Evolutionary conservation across 2,329 filamentous ascomycete genomes (phyloP), one percentile per base, ranked within the genome.

Genomic region (Rhexocercosporidium sp.): DNA sequence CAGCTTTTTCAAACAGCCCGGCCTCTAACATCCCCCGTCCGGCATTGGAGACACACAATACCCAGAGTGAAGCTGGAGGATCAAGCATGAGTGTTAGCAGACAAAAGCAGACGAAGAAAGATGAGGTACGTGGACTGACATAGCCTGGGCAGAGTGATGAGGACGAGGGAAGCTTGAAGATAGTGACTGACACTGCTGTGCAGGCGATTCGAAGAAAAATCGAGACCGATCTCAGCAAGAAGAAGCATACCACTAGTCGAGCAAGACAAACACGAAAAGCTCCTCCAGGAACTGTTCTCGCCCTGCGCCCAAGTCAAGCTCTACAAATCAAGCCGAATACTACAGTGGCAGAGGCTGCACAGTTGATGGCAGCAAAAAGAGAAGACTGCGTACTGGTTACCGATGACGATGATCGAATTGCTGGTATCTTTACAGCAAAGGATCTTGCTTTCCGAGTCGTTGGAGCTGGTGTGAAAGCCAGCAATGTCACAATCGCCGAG

Each of bases 401-500:
- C 49, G 96, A 99, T 79, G 95, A 98, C 72, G 94, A 99, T 80
- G 96, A 99, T 77, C 89, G 96, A 56, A 99, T 99, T 81, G 93
- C 96, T 53, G 96, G 96, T 82, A 99, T 99, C 79, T 99, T 99
- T 80, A 99, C 96, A 0, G 96, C 96, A 73, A 99, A 99, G 84
- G 96, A 99, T 84, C 85, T 99, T 78, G 96, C 96, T 20, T 99
- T 98, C 84, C 90, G 96, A 66, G 96, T 99, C 12, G 95, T 99
- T 29, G 96, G 95, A 65, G 89, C 90, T 65, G 96, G 96, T 31
- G 86, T 94, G 76, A 97, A 97, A 83, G 92, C 96, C 37, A 91
- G 88, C 79, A 93, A 90, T 78, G 89, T 98, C 74, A 97, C 93
- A 25, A 97, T 99, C 78, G 92, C 94, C 73, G 94, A 98, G 78